Evolutionary conservation across 176 grass and related monocot genomes (phyloP).

Genomic region (Poa pratensis): DNA sequence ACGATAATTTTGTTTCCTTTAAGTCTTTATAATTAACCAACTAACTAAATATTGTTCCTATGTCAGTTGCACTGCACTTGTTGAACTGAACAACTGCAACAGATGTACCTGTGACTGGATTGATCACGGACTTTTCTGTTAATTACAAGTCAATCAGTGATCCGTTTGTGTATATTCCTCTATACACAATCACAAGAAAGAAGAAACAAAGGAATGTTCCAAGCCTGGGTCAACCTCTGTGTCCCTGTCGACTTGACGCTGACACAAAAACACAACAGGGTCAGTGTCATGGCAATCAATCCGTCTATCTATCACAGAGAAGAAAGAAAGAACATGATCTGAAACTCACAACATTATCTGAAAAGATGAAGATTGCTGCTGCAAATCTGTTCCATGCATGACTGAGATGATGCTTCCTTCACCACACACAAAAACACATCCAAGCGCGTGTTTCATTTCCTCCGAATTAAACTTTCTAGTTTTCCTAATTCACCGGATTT

Average conservation of each 20-base stretch:
- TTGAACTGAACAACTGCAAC: neutral
- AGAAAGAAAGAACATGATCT: neutral
- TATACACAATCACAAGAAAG: neutral
- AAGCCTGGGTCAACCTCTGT: slow-evolving; percentile 17
- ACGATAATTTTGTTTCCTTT: neutral
- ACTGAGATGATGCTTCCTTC: neutral
- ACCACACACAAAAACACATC: neutral
- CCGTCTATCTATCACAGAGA: neutral
- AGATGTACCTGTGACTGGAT: neutral
- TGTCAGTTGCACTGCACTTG: neutral
- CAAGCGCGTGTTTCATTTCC: neutral
- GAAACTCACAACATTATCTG: neutral
- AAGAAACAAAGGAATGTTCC: neutral
- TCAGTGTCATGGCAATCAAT: neutral
- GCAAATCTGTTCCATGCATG: neutral
- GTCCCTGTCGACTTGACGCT: slow-evolving; percentile 12
- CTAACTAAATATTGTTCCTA: neutral
- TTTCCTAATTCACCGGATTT: neutral
- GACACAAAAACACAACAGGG: neutral
- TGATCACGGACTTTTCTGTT: neutral
- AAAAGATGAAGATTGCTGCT: neutral
- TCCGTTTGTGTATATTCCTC: neutral
- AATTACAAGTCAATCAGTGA: neutral
- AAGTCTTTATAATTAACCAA: too few relatives aligned
- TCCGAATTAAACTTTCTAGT: neutral